Percentiles rank a stretch among this genome's conserved stretches.
These are phyloP conservation scores for Enterospora canceri DNA, from an alignment of 371 early-diverging fungal species.

Conservation along the genomic window DNA sequence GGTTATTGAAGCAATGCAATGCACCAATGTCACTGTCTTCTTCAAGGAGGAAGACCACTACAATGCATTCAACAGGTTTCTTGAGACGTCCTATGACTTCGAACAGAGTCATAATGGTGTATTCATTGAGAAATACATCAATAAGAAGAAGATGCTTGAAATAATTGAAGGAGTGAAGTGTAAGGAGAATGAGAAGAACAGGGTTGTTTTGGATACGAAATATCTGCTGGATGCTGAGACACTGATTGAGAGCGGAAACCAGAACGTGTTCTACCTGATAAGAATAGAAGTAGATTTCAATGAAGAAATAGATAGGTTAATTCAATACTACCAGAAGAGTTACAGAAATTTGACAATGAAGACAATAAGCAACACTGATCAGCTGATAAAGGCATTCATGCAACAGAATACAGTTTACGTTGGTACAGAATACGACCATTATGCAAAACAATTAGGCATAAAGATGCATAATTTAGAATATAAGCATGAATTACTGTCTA, in stretches of 20 bases:
- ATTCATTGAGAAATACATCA: neutral
- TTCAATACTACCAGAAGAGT: conserved; percentile 16
- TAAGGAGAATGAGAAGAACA: neutral
- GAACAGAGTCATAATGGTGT: neutral
- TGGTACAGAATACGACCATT: neutral
- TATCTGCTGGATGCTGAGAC: neutral
- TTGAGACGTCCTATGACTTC: neutral
- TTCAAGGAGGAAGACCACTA: conserved; percentile 6
- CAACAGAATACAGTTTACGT: neutral
- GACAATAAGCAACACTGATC: neutral
- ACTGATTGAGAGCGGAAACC: neutral
- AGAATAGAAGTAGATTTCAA: conserved; percentile 4
- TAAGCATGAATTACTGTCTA: neutral
- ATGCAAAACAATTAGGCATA: neutral
- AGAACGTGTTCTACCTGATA: neutral
- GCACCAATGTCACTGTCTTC: neutral
- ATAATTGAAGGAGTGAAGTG: neutral
- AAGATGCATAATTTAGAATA: neutral
- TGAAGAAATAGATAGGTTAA: conserved; percentile 1
- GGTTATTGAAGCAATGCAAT: conserved; percentile 3
- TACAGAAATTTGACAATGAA: neutral
- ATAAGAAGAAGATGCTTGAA: conserved; percentile 2
- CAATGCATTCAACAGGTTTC: neutral
- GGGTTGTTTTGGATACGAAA: neutral
- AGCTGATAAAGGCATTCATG: neutral